phyloP scores from a whole-genome alignment of 202 grass and related monocot genomes.

The Tripidium arundinaceum region DNA sequence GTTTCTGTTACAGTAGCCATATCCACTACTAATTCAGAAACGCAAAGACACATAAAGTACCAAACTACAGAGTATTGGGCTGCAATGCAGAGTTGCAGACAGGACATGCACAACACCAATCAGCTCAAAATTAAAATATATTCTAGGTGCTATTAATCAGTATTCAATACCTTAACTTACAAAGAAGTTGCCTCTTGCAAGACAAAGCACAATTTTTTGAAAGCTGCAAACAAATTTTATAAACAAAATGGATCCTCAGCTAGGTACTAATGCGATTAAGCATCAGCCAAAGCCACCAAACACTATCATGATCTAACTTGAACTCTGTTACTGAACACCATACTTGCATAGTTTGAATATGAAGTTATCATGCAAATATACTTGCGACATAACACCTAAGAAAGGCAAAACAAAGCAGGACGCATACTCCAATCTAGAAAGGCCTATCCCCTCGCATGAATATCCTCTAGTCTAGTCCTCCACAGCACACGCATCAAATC shows the following conservation, averaged over 20 bases:
- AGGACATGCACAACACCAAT: not conserved
- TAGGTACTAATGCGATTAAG: not conserved
- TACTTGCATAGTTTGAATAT: not conserved
- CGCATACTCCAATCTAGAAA: not conserved
- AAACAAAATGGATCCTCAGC: not conserved
- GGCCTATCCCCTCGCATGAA: not conserved
- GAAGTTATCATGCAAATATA: too few relatives aligned
- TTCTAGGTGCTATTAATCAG: not conserved
- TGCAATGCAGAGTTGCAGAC: not conserved
- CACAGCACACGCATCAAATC: not conserved
- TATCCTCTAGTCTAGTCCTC: not conserved
- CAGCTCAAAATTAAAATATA: not conserved
- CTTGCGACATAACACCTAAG: not conserved
- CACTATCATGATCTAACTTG: not conserved
- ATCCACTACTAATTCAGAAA: too few relatives aligned
- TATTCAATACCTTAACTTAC: not conserved
- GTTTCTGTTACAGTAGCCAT: too few relatives aligned
- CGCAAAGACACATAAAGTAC: too few relatives aligned
- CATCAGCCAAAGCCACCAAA: not conserved
- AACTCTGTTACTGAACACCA: not conserved
- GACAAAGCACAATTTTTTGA: not conserved
- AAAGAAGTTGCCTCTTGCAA: not conserved
- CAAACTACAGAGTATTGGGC: too few relatives aligned
- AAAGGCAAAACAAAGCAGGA: not conserved
- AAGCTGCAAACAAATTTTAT: not conserved